Percentiles rank a stretch among this genome's conserved stretches.
These are phyloP conservation scores for Pichia norvegensis DNA, from an alignment of 1,139 yeast genomes.

Conservation along the genomic window DNA sequence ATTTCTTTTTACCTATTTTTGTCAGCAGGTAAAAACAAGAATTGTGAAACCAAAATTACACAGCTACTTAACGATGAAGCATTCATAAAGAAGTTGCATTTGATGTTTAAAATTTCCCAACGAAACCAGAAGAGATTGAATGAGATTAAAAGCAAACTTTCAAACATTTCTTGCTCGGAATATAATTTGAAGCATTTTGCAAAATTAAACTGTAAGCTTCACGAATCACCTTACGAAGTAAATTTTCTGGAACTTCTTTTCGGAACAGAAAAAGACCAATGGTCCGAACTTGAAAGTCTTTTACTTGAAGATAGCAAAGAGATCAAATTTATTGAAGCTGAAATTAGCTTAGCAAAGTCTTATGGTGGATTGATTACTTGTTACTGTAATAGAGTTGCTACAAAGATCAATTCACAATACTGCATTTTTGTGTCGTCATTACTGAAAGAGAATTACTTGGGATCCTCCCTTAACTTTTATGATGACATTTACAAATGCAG, in stretches of 20 bases:
- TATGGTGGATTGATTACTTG: slow-evolving; percentile 75
- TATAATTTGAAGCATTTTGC: slow-evolving; percentile 47
- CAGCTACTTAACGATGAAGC: slow-evolving; percentile 35
- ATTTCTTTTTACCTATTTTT: slow-evolving; percentile 52
- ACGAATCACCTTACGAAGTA: slow-evolving; percentile 51
- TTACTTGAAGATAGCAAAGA: slow-evolving; percentile 57
- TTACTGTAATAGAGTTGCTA: slow-evolving; percentile 35
- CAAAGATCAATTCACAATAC: slow-evolving; percentile 30
- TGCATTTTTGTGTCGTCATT: slow-evolving; percentile 42
- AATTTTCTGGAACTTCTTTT: slow-evolving; percentile 57
- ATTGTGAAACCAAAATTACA: slow-evolving; percentile 37
- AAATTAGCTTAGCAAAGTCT: slow-evolving; percentile 60
- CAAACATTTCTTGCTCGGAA: slow-evolving; percentile 37
- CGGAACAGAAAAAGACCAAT: slow-evolving; percentile 32
- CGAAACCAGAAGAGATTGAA: slow-evolving; percentile 42
- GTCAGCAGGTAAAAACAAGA: slow-evolving; percentile 47
- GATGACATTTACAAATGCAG: slow-evolving; percentile 52
- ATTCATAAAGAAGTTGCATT: slow-evolving; percentile 31
- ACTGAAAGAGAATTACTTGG: slow-evolving; percentile 48
- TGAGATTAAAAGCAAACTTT: slow-evolving; percentile 39
- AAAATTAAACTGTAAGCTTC: slow-evolving; percentile 43
- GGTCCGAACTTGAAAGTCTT: slow-evolving; percentile 47
- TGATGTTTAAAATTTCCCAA: slow-evolving; percentile 33
- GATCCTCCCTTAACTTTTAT: slow-evolving; percentile 42
- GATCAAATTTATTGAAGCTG: slow-evolving; percentile 59